Percentiles rank a stretch among this genome's conserved stretches.
phyloP scores from a whole-genome alignment of 2,329 filamentous ascomycete species.

The Calonectria pauciramosa region DNA sequence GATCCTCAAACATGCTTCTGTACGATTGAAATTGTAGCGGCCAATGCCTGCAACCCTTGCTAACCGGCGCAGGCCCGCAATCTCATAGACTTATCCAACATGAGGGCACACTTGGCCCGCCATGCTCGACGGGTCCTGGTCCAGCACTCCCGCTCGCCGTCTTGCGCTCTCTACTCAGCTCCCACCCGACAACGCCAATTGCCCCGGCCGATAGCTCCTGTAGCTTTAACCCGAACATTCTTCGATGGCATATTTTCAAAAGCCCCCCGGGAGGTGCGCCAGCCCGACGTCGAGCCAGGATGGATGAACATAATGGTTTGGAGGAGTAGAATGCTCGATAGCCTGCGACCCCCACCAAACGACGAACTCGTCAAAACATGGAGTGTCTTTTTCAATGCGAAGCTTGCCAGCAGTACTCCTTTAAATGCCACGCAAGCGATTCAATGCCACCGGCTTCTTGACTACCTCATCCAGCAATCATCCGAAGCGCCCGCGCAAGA shows the following conservation, averaged over 20 bases:
- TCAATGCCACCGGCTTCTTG: conserved; percentile 68
- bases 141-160: conserved; percentile 50
- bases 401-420: conserved; percentile 61
- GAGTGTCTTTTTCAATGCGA: conserved; percentile 71
- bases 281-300: conserved; percentile 77
- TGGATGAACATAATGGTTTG: conserved; percentile 80
- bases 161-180: conserved; percentile 50
- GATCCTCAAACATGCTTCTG: conserved; percentile 44
- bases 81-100: conserved; percentile 51
- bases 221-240: conserved; percentile 60
- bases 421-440: conserved; percentile 77
- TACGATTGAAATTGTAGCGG: conserved; percentile 15
- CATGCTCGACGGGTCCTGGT: conserved; percentile 58
- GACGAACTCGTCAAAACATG: conserved; percentile 77
- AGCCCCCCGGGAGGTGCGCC: conserved; percentile 70
- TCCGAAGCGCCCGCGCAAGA: conserved; percentile 25
- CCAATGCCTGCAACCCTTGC: neutral
- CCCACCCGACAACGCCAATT: conserved; percentile 46
- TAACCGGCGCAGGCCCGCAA: conserved; percentile 37
- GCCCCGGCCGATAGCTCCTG: conserved; percentile 39
- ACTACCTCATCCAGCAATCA: conserved; percentile 64
- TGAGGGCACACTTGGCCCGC: conserved; percentile 61
- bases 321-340: conserved; percentile 72
- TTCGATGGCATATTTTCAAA: conserved; percentile 72
- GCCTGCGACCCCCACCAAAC: conserved; percentile 73